Conservation (phyloP, 148 eudicot genomes). For the Rhododendron mucronatum region DNA sequence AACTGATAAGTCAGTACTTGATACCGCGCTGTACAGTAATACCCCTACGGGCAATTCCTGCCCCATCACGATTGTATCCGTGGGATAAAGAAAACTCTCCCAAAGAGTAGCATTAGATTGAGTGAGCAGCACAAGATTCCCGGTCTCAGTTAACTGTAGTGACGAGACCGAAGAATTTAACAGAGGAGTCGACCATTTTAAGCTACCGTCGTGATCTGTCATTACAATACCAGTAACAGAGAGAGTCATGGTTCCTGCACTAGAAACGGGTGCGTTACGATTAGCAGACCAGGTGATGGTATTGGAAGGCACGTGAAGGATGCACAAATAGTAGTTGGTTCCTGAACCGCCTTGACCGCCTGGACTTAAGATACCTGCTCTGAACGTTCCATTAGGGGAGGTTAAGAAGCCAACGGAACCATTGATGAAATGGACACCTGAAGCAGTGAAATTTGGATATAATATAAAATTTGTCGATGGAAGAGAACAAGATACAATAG, state of each 20-base stretch:
- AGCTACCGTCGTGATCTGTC: conserved; percentile 37
- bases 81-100: conserved; percentile 64
- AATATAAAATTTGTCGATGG: conserved; percentile 20
- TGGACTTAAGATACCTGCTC: too few relatives aligned
- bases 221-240: conserved; percentile 39
- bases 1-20: conserved; percentile 40
- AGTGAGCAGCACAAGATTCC: conserved; percentile 53
- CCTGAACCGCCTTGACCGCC: too few relatives aligned
- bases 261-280: conserved; percentile 50
- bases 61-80: conserved; percentile 63
- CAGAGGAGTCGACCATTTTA: too few relatives aligned
- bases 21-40: conserved; percentile 30
- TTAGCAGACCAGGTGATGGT: conserved; percentile 18
- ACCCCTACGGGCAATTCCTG: conserved; percentile 44
- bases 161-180: too few relatives aligned
- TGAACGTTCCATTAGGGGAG: too few relatives aligned
- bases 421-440: too few relatives aligned
- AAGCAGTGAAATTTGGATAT: conserved; percentile 55
- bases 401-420: too few relatives aligned
- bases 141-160: too few relatives aligned
- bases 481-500: conserved; percentile 16
- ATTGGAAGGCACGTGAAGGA: too few relatives aligned
- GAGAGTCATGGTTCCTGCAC: conserved; percentile 41
- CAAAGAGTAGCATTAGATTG: conserved; percentile 47
- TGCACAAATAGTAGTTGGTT: too few relatives aligned